These are phyloP conservation scores for Alternaria incomplexa DNA, from an alignment of 2,329 filamentous ascomycete species.

Conservation along the genomic window DNA sequence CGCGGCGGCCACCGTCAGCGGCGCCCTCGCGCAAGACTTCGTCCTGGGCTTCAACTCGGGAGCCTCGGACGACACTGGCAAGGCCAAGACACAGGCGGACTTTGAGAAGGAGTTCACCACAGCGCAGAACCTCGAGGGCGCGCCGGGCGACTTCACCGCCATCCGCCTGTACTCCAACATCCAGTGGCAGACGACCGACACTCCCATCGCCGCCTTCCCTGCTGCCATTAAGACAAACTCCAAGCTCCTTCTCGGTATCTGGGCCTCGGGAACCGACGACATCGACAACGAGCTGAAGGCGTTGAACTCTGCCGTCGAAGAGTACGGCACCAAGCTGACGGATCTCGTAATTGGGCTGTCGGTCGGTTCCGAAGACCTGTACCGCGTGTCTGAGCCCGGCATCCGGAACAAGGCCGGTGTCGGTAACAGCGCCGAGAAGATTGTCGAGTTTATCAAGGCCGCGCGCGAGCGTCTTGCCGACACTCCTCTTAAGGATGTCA, in stretches of 20 bases:
- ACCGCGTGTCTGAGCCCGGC: conserved; percentile 73
- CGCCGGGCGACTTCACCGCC: conserved; percentile 69
- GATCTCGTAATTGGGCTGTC: conserved; percentile 46
- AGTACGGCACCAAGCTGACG: conserved; percentile 59
- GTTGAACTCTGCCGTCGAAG: conserved; percentile 37
- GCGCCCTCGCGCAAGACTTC: conserved; percentile 29
- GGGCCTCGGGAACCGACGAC: conserved; percentile 60
- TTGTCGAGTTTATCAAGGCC: conserved; percentile 64
- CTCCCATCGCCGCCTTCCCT: conserved; percentile 61
- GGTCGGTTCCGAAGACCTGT: conserved; percentile 59
- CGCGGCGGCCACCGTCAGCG: conserved; percentile 28
- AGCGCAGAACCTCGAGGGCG: conserved; percentile 67
- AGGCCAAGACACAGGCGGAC: conserved; percentile 65
- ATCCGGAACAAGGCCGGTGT: conserved; percentile 66
- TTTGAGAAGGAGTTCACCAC: conserved; percentile 73
- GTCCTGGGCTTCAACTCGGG: conserved; percentile 45
- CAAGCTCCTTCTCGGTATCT: conserved; percentile 47
- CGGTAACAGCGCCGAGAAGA: conserved; percentile 66
- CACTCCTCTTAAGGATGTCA: conserved; percentile 62
- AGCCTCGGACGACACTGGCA: conserved; percentile 34
- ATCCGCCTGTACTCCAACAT: conserved; percentile 76
- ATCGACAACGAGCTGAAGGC: conserved; percentile 46
- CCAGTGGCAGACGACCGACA: conserved; percentile 68
- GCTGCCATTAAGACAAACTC: conserved; percentile 45
- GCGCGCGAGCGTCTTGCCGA: conserved; percentile 60